Evolutionary conservation across 2,329 filamentous ascomycete genomes (phyloP).

Genomic region (Aureobasidium sp.): DNA sequence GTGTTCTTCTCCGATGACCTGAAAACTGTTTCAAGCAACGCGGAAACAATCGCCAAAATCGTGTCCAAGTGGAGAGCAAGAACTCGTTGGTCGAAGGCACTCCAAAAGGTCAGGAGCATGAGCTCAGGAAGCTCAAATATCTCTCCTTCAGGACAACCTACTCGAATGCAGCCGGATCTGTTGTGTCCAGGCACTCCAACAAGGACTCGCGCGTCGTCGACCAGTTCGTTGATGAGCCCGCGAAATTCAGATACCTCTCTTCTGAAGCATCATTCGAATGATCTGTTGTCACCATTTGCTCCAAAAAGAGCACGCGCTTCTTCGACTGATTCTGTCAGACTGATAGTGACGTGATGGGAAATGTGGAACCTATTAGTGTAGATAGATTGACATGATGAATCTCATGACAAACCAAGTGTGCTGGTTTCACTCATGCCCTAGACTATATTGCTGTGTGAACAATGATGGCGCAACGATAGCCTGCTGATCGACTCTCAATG

Average conservation of each 20-base stretch:
- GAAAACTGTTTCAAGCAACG: not conserved
- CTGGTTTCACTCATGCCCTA: no score
- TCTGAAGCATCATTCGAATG: not conserved
- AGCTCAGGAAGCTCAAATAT: not conserved
- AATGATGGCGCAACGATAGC: no score
- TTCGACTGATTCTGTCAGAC: not conserved
- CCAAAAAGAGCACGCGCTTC: not conserved
- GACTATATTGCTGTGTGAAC: no score
- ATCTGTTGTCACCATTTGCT: not conserved
- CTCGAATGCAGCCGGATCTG: not conserved
- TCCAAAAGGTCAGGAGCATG: not conserved
- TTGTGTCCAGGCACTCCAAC: not conserved
- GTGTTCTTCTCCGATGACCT: not conserved
- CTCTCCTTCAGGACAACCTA: not conserved
- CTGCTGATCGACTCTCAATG: no score
- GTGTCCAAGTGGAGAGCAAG: constrained; percentile 7
- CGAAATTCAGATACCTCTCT: not conserved
- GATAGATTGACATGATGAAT: not conserved
- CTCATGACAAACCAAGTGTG: not conserved
- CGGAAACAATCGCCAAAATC: not conserved
- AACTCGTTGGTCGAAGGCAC: not conserved
- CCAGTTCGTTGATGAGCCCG: not conserved
- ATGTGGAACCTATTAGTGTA: not conserved
- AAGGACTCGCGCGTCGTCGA: not conserved
- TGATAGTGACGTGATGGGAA: not conserved